phyloP scores from a whole-genome alignment of 108 stramenopile genomes.

The Licmophora abbreviata region DNA sequence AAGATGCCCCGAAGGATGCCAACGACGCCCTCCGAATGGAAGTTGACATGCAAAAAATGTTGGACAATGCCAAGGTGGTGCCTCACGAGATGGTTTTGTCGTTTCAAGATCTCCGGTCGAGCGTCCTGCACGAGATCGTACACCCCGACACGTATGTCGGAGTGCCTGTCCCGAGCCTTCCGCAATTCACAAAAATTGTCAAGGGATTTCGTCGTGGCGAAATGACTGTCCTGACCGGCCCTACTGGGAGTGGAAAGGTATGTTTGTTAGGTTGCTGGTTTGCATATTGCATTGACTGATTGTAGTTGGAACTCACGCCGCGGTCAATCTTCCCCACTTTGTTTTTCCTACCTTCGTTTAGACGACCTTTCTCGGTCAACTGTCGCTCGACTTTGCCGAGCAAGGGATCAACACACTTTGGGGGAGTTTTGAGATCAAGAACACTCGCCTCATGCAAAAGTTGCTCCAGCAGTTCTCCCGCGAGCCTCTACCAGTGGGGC shows the following conservation, averaged over 20 bases:
- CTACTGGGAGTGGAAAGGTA: conserved; percentile 78
- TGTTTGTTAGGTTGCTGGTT: conserved; percentile 4
- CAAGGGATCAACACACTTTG: conserved; percentile 87
- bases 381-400: conserved; percentile 88
- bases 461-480: conserved; percentile 85
- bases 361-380: conserved; percentile 93
- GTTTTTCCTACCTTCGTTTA: conserved; percentile 23
- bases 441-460: conserved; percentile 84
- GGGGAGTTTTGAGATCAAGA: conserved; percentile 97
- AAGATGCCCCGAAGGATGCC: conserved; percentile 88
- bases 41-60: conserved; percentile 45
- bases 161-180: conserved; percentile 61
- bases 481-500: conserved; percentile 47
- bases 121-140: conserved; percentile 75
- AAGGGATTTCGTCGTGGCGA: conserved; percentile 94
- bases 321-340: conserved; percentile 3
- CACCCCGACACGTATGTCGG: conserved; percentile 73
- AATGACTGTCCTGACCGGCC: conserved; percentile 94
- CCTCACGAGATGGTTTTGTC: conserved; percentile 75
- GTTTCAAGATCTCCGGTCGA: conserved; percentile 64
- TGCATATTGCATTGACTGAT: conserved; percentile 6
- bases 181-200: conserved; percentile 71
- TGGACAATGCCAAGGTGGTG: conserved; percentile 46
- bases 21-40: conserved; percentile 90
- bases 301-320: not conserved